Conservation (phyloP, 208 protist species). For the Chromosphaera perkinsii region DNA sequence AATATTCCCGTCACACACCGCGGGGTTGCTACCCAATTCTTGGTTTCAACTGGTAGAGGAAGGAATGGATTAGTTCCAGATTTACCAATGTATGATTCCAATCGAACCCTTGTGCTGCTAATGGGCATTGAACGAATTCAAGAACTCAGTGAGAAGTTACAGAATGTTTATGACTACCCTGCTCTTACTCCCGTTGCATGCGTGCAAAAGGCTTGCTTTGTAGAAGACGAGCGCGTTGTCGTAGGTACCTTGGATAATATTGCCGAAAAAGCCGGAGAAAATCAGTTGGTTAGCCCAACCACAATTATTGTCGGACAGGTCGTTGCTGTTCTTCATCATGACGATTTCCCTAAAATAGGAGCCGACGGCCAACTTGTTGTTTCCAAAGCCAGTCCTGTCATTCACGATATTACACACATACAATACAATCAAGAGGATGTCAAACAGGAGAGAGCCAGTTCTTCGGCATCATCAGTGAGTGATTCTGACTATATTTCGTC, state of each 20-base stretch:
- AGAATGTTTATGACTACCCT: conserved; percentile 8
- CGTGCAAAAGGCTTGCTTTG: conserved; percentile 23
- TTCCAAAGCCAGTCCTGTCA: no score
- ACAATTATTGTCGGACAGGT: conserved; percentile 16
- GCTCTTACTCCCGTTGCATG: neutral
- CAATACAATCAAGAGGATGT: no score
- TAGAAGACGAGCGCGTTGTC: neutral
- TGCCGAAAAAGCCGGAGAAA: neutral
- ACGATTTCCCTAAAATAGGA: no score
- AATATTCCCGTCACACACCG: conserved; percentile 36
- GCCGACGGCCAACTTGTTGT: no score
- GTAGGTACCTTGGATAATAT: conserved; percentile 20
- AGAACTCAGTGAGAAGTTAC: conserved; percentile 7
- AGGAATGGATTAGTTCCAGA: conserved; percentile 12
- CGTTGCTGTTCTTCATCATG: neutral
- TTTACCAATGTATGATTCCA: conserved; percentile 13
- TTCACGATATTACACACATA: no score
- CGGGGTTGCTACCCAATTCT: conserved; percentile 22
- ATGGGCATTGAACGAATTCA: conserved; percentile 21
- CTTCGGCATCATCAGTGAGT: no score
- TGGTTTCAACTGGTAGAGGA: conserved; percentile 28
- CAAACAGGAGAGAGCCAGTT: no score
- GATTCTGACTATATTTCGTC: no score
- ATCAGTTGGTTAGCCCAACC: conserved; percentile 1
- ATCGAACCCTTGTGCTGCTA: conserved; percentile 31